phyloP scores from a whole-genome alignment of 148 eudicot species.

The Cornus controversa region DNA sequence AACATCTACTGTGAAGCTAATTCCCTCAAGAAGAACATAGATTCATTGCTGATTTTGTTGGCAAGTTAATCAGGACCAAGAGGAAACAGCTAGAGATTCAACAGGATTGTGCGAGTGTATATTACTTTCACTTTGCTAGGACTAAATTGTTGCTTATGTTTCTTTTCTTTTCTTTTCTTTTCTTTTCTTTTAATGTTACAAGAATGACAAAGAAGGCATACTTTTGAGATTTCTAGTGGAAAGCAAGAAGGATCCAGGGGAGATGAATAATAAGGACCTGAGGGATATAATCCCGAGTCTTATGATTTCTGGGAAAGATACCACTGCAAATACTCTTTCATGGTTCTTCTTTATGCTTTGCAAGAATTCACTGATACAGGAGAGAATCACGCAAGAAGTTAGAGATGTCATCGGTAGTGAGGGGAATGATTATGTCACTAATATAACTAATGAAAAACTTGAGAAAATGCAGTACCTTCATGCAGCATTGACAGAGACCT shows the following conservation, averaged over 20 bases:
- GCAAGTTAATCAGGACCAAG: slow-evolving; percentile 44
- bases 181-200: background rate
- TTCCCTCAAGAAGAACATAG: slow-evolving; percentile 49
- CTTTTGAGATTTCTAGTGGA: slow-evolving; percentile 57
- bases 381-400: slow-evolving; percentile 55
- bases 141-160: no score
- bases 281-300: slow-evolving; percentile 67
- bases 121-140: background rate
- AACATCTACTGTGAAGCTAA: slow-evolving; percentile 69
- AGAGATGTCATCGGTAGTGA: slow-evolving; percentile 12
- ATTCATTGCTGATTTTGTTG: slow-evolving; percentile 51
- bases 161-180: no score
- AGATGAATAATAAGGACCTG: slow-evolving; percentile 43
- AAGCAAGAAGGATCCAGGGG: slow-evolving; percentile 49
- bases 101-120: slow-evolving; percentile 27
- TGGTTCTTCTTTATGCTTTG: slow-evolving; percentile 76
- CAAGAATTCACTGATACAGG: slow-evolving; percentile 59
- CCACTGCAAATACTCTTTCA: slow-evolving; percentile 58
- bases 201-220: slow-evolving; percentile 63
- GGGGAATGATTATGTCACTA: slow-evolving; percentile 26
- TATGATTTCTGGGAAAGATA: slow-evolving; percentile 70
- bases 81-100: slow-evolving; percentile 35
- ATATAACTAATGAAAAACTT: slow-evolving; percentile 44
- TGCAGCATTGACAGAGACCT: slow-evolving; percentile 58
- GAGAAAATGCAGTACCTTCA: slow-evolving; percentile 67